Base-by-base conservation (phyloP, 2,329 filamentous ascomycete species). In the Xylariaceae sp. region DNA sequence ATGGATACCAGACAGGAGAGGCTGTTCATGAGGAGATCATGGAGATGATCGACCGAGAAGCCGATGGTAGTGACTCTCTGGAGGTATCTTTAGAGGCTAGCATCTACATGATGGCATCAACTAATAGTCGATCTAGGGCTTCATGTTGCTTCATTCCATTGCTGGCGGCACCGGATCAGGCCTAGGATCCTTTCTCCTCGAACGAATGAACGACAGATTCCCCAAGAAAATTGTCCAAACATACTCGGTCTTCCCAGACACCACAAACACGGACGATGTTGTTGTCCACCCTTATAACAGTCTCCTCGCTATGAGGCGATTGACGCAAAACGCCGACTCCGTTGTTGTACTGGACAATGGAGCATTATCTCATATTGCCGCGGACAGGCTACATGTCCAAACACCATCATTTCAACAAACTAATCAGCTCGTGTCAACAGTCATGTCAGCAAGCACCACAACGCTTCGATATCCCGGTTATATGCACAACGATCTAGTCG, bases 181-280 rank as follows among this genome's bases (percentile, higher is more conserved):
- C n/a, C 74, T 99, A 43, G 94, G 94, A 21, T 96, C 91, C 26
- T 99, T 95, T 68, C 81, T 99, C 57, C 83, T 99, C 16, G 95
- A 99, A 73, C 82, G 91, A 60, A 85, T 99, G 71, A 99, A 99
- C 71, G 94, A 99, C 71, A 83, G 92, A 47, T 99, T 97, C 64
- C 94, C 95, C 34, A 99, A 99, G 76, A 99, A 99, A 78, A 85
- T 99, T 61, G 96, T 99, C 54, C 94, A 99, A 74, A 97, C 94
- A 40, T 99, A 99, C 73, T 97, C 92, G 0, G 95, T 99, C 49
- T 99, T 99, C 65, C 92, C 94, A 1, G 94, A 97, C 70, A 95
- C 89, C 0, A 89, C 89, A 56, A 90, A 88, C 63, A 83, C 84
- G 3, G 85, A 86, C 51, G 90, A 97, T 68, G 92, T 99, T 19